Percentiles rank a stretch among this genome's conserved stretches.
These are phyloP conservation scores for Leptoxyphium fumago DNA, from an alignment of 2,329 filamentous ascomycete genomes.

Conservation along the genomic window DNA sequence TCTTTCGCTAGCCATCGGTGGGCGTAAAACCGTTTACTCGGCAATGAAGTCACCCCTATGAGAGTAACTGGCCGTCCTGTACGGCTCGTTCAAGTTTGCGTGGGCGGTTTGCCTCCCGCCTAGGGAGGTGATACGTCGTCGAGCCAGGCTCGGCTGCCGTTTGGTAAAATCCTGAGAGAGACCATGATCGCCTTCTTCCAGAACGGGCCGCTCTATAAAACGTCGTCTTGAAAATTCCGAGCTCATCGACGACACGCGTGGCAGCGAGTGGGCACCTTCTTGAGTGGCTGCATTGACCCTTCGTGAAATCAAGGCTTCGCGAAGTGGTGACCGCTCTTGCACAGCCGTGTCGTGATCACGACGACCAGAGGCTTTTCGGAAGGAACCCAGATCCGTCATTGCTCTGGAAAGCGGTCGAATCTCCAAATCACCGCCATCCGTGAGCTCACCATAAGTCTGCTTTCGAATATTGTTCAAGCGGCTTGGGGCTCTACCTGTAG, in stretches of 20 bases:
- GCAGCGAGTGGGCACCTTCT: slow-evolving; percentile 5
- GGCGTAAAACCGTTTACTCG: not conserved
- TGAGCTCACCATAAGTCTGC: slow-evolving; percentile 13
- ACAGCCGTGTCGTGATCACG: slow-evolving; percentile 3
- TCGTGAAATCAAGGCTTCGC: slow-evolving; percentile 3
- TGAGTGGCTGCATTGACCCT: slow-evolving; percentile 3
- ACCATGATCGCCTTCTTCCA: slow-evolving; percentile 7
- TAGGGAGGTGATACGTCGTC: not conserved
- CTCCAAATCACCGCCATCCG: slow-evolving; percentile 22
- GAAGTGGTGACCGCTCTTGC: slow-evolving; percentile 4
- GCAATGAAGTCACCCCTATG: not conserved
- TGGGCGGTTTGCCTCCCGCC: not conserved
- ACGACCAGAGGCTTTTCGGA: slow-evolving; percentile 11
- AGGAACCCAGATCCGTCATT: slow-evolving; percentile 29
- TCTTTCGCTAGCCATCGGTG: too few relatives aligned
- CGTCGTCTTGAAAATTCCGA: slow-evolving; percentile 5
- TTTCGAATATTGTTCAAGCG: slow-evolving; percentile 23
- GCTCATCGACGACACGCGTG: slow-evolving; percentile 7
- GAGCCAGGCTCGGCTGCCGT: not conserved
- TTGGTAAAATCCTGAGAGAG: not conserved
- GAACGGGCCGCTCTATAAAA: slow-evolving; percentile 6
- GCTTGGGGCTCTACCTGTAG: slow-evolving; percentile 12
- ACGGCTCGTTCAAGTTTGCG: not conserved
- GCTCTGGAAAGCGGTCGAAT: slow-evolving; percentile 33
- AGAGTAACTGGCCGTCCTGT: not conserved